Evolutionary conservation across 208 protist genomes (phyloP), one percentile per base, ranked within the genome.

Genomic region (Leishmania amazonensis): DNA sequence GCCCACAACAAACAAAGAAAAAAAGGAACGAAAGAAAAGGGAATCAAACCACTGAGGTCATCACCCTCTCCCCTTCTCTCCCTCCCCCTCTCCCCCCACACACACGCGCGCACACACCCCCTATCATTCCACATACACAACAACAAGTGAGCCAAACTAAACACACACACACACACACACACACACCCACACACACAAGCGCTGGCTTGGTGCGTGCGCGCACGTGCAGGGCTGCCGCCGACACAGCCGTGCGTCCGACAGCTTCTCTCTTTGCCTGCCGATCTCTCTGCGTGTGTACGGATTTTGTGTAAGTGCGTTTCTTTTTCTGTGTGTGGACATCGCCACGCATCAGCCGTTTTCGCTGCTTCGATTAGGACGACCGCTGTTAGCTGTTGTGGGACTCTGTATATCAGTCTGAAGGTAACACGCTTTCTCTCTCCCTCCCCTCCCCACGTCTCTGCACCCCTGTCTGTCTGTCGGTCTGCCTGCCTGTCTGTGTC

Each of bases 281-380:
- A 13, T 75, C 15, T 73, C 40, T 73, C 9, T 73, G 67, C 45
- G 68, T n/a, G 68, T 72, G 67, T 6, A n/a, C 40, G 21, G 40
- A 15, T 47, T 72, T 24, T 11, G 67, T 72, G 67, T 15, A 31
- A 38, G 35, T 68, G 62, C 62, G 19, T 40, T 40, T 15, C 31
- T 67, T 40, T 35, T 68, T 68, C 31, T 68, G 62, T 72, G 67
- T n/a, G 67, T 47, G 67, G 67, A 72, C 67, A 72, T 72, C 40
- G 67, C 67, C 67, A 72, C 67, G 40, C 38, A n/a, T 24, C 67
- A 72, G 17, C 17, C 17, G 17, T 72, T 47, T 42, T 21, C 40
- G 15, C 6, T 47, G 15, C 28, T 72, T 42, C 28, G 40, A 45
- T 47, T 47, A 47, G 21, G 28, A 72, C 35, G 17, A 38, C 40